Evolutionary conservation across 2,329 filamentous ascomycete species (phyloP), one percentile per base, ranked within the genome.

Genomic region (Phialemoniopsis sp.): DNA sequence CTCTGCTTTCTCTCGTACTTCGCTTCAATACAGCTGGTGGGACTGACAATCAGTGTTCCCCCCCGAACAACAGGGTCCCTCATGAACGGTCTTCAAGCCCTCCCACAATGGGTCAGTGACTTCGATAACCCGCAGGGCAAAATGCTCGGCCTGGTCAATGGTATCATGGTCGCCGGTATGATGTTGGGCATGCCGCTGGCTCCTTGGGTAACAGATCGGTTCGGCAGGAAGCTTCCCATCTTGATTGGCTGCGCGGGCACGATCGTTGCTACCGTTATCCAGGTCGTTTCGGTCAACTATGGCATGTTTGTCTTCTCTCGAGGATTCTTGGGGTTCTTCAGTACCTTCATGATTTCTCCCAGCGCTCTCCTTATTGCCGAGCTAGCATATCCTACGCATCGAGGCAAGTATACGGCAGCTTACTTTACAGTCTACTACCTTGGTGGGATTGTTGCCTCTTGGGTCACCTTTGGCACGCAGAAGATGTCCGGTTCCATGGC

Each of bases 171-270:
- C 9, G 41, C 49, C 13, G 48, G 48, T 29, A 42, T 44, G 8
- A 35, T 49, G 4, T 32, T 49, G 4, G 43, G 42, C 26, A 40
- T 49, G 15, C 45, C 46, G 8, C 36, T 48, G 29, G 44, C 44
- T n/a, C 46, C 46, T 5, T 46, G 56, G 58, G 54, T 66, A 5
- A 59, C 56, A 26, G 75, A 80, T 47, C 59, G 67, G 29, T 67
- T 80, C 28, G 77, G 76, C 14, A 67, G 77, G 28, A 69, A 73
- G 45, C 67, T 65, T 38, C 73, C 71, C 3, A 77, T 79, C 46
- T 70, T 78, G 45, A 52, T 69, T 32, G 76, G 76, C 32, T 68
- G 68, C 17, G 47, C 57, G 4, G 62, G 79, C 46, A 73, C 80
- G 66, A 68, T 77, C 17, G 50, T 79, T 21, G 63, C 62, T 4